Conservation (phyloP, 768 basidiomycete genomes). For the Tephrocybe rancida region DNA sequence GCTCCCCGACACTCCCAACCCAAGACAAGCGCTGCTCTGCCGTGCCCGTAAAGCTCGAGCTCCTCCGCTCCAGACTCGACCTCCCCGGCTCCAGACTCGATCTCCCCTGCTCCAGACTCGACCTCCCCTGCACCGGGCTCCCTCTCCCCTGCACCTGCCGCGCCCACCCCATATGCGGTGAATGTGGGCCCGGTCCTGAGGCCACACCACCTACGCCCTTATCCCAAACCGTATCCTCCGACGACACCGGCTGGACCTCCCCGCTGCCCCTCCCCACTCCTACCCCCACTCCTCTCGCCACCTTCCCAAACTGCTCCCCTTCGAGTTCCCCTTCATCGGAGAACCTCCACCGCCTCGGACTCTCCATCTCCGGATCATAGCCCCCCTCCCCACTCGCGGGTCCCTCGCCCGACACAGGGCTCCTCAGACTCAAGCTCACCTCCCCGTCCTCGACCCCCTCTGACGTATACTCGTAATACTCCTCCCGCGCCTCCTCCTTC, state of each 20-base stretch:
- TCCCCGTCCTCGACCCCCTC: not conserved
- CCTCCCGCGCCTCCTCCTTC: not conserved
- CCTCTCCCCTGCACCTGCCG: not conserved
- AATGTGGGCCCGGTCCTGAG: not conserved
- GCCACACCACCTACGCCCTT: not conserved
- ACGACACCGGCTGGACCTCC: not conserved
- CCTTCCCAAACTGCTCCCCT: not conserved
- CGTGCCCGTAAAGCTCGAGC: not conserved
- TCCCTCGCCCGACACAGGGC: no score
- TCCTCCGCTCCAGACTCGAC: not conserved
- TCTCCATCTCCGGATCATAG: not conserved
- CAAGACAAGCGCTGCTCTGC: not conserved
- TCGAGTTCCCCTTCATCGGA: not conserved
- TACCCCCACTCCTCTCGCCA: not conserved
- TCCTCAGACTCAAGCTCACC: no score
- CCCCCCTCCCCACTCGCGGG: not conserved
- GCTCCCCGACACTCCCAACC: not conserved
- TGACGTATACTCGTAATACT: not conserved
- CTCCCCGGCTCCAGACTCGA: not conserved
- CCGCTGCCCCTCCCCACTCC: not conserved
- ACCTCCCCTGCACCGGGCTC: not conserved
- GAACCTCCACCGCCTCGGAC: constrained; percentile 29
- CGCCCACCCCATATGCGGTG: constrained; percentile 4
- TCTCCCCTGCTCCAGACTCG: not conserved
- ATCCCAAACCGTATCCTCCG: constrained; percentile 16